These are phyloP conservation scores for Boletus vinaceobasis DNA, from an alignment of 768 basidiomycete genomes.

Conservation along the genomic window DNA sequence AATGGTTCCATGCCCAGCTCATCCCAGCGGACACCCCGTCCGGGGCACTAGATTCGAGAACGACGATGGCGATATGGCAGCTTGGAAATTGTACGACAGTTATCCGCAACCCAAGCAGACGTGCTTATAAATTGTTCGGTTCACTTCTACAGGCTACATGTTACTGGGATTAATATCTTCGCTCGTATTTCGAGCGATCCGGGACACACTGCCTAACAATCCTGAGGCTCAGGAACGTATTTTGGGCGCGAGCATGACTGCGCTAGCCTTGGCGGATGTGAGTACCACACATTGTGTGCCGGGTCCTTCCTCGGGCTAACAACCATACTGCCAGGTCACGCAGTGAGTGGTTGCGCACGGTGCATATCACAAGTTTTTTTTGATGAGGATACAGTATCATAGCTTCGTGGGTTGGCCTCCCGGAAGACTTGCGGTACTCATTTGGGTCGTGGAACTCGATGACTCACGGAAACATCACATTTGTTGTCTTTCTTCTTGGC, in stretches of 20 bases:
- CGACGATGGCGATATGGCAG: slow-evolving; percentile 64
- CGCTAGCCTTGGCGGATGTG: slow-evolving; percentile 70
- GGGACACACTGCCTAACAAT: slow-evolving; percentile 55
- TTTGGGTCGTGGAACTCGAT: slow-evolving; percentile 61
- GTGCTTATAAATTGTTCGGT: background rate
- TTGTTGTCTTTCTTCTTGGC: slow-evolving; percentile 52
- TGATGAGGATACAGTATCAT: slow-evolving; percentile 44
- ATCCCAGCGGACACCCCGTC: slow-evolving; percentile 42
- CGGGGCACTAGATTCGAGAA: slow-evolving; percentile 42
- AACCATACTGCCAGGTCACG: slow-evolving; percentile 41
- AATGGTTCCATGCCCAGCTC: slow-evolving; percentile 66
- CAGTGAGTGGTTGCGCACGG: slow-evolving; percentile 44
- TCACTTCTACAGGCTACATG: slow-evolving; percentile 48
- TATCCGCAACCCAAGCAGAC: background rate
- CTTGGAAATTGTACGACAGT: slow-evolving; percentile 55
- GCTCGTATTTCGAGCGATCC: slow-evolving; percentile 62
- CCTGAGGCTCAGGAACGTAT: slow-evolving; percentile 66
- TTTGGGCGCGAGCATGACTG: slow-evolving; percentile 57
- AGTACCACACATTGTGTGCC: slow-evolving; percentile 22
- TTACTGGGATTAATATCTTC: slow-evolving; percentile 63
- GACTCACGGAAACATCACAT: slow-evolving; percentile 76
- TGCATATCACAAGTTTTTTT: background rate
- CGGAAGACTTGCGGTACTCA: slow-evolving; percentile 48
- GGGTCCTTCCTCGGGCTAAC: background rate
- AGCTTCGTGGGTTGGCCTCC: slow-evolving; percentile 56